Base-by-base conservation (phyloP, 345 rosid species). In the Garcia nutans region DNA sequence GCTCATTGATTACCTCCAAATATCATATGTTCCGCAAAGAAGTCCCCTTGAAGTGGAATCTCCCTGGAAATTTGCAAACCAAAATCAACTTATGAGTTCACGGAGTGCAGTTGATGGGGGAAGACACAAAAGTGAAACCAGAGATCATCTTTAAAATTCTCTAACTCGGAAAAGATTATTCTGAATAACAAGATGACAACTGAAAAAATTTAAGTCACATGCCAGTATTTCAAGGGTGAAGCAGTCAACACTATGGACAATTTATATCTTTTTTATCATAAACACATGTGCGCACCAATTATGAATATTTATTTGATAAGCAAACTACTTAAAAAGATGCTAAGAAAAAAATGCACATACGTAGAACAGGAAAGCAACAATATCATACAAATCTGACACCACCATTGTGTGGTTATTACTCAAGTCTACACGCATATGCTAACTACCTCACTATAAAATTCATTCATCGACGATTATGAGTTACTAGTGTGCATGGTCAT, bases 41-140 rank as follows among this genome's bases (percentile, higher is more conserved):
- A 95, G 85, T 92, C 99, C 65, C 98, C 98, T 79, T 94, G 97
- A 45, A 94, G 94, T 66, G 98, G 98, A 82, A 94, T 81, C 78
- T 92, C 97, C 98, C 99, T 91, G 88, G 64, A 78, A 75, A 56
- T 62, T 83, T 61, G 60, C 79, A 83, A 74, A 22, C 42, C 70
- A 63, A 26, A 62, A 54, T 28, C 13, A 78, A n/a, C 15, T 0
- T 13, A 33, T 23, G n/a, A 74, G 50, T 50, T 24, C 72, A 54
- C 28, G 54, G 12, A 44, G 55, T 47, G 26, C 63, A 70, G 11
- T 52, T 31, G 70, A 60, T 60, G 63, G 63, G 31, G 33, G 63
- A 44, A 44, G 9, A 44, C 55, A 44, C 41, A 66, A 52, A 16
- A 1, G 31, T 20, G 54, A n/a, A 67, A n/a, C 28, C 20, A 65